Percentiles rank a stretch among this genome's conserved stretches.
Evolutionary conservation across 129 eudicot species (phyloP).

Genomic region (Cynara cardunculus): DNA sequence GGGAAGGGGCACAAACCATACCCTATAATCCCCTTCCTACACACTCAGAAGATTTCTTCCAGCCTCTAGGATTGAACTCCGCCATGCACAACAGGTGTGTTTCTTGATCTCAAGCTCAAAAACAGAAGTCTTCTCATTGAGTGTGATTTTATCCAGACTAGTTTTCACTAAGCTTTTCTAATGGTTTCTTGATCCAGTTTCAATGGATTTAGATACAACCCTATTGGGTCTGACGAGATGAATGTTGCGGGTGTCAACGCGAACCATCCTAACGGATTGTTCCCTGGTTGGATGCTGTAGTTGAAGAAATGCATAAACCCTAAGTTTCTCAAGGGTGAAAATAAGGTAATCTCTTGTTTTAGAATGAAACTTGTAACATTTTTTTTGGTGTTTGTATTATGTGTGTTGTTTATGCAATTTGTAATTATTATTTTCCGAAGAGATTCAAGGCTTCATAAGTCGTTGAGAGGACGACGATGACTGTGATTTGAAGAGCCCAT

Average conservation of each 20-base stretch:
- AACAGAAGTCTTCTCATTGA: not conserved
- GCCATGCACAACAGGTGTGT: constrained; percentile 41
- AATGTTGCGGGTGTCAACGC: constrained; percentile 28
- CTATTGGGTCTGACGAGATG: constrained; percentile 35
- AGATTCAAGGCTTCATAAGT: constrained; percentile 30
- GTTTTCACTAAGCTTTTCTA: not conserved
- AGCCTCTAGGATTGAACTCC: constrained; percentile 44
- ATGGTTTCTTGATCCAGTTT: not conserved
- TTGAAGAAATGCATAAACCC: constrained; percentile 12
- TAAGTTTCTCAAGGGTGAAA: constrained; percentile 23
- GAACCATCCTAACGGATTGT: constrained; percentile 37
- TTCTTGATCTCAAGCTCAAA: not conserved
- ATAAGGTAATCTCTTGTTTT: constrained; percentile 19
- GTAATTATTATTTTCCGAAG: constrained; percentile 34
- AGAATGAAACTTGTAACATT: constrained; percentile 25
- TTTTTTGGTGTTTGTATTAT: constrained; percentile 24
- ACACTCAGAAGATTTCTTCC: constrained; percentile 46
- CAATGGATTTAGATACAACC: constrained; percentile 40
- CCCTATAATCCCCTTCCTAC: constrained; percentile 46
- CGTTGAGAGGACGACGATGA: constrained; percentile 19
- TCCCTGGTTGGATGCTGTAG: constrained; percentile 59
- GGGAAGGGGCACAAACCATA: constrained; percentile 44
- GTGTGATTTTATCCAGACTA: not conserved
- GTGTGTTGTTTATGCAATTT: constrained; percentile 32
- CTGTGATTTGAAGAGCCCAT: constrained; percentile 11